Evolutionary conservation across 2,329 filamentous ascomycete species (phyloP).

Genomic region (Mollisiaceae sp.): DNA sequence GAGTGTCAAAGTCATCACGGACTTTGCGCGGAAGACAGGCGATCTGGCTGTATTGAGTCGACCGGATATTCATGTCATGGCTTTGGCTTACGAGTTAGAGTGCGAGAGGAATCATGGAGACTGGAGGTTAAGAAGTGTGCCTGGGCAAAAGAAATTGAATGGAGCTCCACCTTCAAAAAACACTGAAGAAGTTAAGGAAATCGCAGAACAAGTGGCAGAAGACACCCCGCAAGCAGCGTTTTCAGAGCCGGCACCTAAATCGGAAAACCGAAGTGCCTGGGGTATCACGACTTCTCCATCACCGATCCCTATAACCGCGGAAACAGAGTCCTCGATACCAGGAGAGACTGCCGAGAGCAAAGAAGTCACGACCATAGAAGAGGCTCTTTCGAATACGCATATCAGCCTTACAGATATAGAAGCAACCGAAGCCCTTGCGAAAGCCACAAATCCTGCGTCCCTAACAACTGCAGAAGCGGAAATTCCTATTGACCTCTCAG

Average conservation of each 20-base stretch:
- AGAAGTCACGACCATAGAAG: conserved; percentile 16
- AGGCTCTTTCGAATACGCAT: background rate
- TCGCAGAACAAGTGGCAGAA: conserved; percentile 13
- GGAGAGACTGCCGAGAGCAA: conserved; percentile 22
- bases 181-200: background rate
- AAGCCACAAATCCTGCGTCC: background rate
- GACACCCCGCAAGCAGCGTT: conserved; percentile 18
- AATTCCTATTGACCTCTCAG: conserved; percentile 9
- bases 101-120: conserved; percentile 89
- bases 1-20: conserved; percentile 79
- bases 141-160: conserved; percentile 80
- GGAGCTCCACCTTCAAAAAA: conserved; percentile 56
- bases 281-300: conserved; percentile 31
- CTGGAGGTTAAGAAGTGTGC: conserved; percentile 79
- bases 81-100: conserved; percentile 92
- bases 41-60: conserved; percentile 87
- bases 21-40: conserved; percentile 88
- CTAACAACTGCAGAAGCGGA: background rate
- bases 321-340: conserved; percentile 6
- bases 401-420: background rate
- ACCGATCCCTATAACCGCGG: conserved; percentile 17
- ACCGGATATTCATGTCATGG: conserved; percentile 88
- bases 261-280: conserved; percentile 37
- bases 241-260: conserved; percentile 14
- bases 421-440: background rate